These are phyloP conservation scores for Agaricus sinodeliciosus DNA, from an alignment of 768 basidiomycete species.

Conservation along the genomic window DNA sequence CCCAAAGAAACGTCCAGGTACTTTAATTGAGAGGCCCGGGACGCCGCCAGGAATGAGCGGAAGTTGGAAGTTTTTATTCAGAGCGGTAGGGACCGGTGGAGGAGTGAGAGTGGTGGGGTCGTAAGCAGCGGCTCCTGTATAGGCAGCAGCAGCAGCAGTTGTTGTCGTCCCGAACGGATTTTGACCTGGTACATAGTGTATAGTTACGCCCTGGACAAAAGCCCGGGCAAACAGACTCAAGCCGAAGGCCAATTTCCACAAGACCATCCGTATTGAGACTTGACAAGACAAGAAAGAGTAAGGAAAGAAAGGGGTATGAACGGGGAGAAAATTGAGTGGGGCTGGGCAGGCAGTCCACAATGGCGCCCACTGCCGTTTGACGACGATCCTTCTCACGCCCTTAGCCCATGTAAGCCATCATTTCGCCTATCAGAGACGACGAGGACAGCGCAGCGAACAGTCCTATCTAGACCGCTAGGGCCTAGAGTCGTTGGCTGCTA, in stretches of 20 bases:
- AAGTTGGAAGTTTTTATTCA: slow-evolving; percentile 37
- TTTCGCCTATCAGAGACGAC: background rate
- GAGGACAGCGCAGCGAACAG: too few relatives aligned
- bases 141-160: slow-evolving; percentile 30
- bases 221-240: background rate
- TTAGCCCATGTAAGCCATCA: background rate
- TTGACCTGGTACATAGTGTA: slow-evolving; percentile 30
- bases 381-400: background rate
- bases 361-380: background rate
- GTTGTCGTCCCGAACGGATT: slow-evolving; percentile 25
- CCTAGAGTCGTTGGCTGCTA: too few relatives aligned
- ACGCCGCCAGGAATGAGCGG: slow-evolving; percentile 32
- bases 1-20: slow-evolving; percentile 39
- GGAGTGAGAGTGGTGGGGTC: slow-evolving; percentile 42
- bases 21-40: slow-evolving; percentile 27
- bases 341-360: background rate
- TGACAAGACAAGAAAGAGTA: background rate
- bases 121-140: slow-evolving; percentile 49
- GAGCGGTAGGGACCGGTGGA: slow-evolving; percentile 41
- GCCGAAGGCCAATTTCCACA: slow-evolving; percentile 1
- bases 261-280: background rate
- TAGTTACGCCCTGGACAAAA: slow-evolving; percentile 21
- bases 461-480: too few relatives aligned
- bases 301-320: background rate
- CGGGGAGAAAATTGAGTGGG: background rate